Base-by-base conservation (phyloP, 179 eudicot species). In the Nepenthes alata region DNA sequence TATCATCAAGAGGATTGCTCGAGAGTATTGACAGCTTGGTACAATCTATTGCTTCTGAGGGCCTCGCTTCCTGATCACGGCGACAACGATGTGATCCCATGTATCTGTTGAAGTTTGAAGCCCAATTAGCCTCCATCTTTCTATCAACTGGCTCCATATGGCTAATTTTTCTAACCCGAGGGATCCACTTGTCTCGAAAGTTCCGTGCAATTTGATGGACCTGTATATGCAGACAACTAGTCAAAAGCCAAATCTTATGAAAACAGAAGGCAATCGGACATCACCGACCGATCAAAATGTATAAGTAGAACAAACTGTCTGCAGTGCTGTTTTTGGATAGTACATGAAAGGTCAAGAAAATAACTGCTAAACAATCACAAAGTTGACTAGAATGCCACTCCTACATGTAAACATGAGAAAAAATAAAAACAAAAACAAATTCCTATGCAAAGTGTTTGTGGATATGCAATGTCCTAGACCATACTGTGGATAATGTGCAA, bases 151-250 rank as follows among this genome's bases (percentile, higher is more conserved):
- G 74, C 60, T 82, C 91, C 62, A 69, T 61, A 76, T 75, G 60
- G 68, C 65, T 67, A 52, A 39, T 74, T 79, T 73, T 83, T 59
- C 88, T 84, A 37, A 73, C 37, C 67, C 85, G 66, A 45, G 85
- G 97, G 58, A 94, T 83, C 91, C 94, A 89, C 75, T 70, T 79
- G 63, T 90, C 94, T 16, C 99, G 85, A 60, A 94, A 93, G 72
- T 70, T 87, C 13, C 97, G 79, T 53, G 98, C 95, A 69, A 85
- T 94, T 78, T 87, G 90, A 77, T 94, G 96, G 68, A 94, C 96
- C 99, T 90, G 83, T 60, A 15, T 11, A 50, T 36, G 12, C 7
- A 62, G 12, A 62, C 16, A 14, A 2, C 41, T 35, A 52, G 25
- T 25, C 3, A 37, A 13, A 35, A 8, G 16, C 52, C 16, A 13